A percentile compares a stretch with the other conserved stretches of the same genome.
These are phyloP conservation scores for Magnolia sinica DNA, from an alignment of 164 flowering plant species.

Conservation along the genomic window DNA sequence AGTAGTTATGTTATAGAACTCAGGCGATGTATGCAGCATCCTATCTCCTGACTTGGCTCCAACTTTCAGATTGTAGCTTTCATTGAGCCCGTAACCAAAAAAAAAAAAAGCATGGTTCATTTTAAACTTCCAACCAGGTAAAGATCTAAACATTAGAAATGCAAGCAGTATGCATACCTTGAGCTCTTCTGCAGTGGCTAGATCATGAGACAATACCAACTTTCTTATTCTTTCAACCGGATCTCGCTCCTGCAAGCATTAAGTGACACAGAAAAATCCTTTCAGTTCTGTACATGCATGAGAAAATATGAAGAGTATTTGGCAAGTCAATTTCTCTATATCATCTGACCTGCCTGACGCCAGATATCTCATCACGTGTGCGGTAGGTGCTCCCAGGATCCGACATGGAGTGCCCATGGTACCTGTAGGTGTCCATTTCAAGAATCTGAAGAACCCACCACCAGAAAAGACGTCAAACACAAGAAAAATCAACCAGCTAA, in stretches of 20 bases:
- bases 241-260: slow-evolving; percentile 78
- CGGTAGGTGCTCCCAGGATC: slow-evolving; percentile 99
- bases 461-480: slow-evolving; percentile 1
- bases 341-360: slow-evolving; percentile 78
- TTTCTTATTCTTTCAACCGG: slow-evolving; percentile 89
- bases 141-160: background rate
- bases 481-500: background rate
- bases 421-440: slow-evolving; percentile 99
- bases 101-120: background rate
- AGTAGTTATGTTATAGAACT: background rate
- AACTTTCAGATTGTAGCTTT: background rate
- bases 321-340: background rate
- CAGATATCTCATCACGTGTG: slow-evolving; percentile 88
- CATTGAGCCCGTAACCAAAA: background rate
- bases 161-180: slow-evolving; percentile 49
- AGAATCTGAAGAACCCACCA: slow-evolving; percentile 58
- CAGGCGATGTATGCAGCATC: background rate
- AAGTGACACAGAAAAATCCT: background rate
- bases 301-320: background rate
- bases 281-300: background rate
- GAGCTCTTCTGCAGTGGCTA: slow-evolving; percentile 85
- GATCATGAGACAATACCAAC: slow-evolving; percentile 66
- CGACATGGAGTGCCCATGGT: slow-evolving; percentile 99
- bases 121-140: background rate
- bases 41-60: background rate